Base-by-base conservation (phyloP, 176 grass and related monocot species). In the Thalia dealbata region DNA sequence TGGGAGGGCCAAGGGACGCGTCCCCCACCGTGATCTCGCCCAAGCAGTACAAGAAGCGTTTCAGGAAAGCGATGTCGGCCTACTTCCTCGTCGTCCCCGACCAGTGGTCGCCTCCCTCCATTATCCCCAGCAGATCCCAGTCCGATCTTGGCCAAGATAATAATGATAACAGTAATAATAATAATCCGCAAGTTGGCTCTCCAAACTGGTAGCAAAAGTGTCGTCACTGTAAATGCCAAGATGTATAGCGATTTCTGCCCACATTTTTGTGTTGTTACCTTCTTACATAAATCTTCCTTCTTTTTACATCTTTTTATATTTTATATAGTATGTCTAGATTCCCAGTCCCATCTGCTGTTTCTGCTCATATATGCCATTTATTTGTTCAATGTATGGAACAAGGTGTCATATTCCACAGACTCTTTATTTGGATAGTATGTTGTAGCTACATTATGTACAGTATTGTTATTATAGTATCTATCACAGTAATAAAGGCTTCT, bases 11-110 rank as follows among this genome's bases (percentile, higher is more conserved):
- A 10, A 93, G 86, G 64, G 92, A 92, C 71, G 76, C 78, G 21
- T 62, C 87, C 25, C 95, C 95, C 38, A 97, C 95, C 19, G 95
- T 97, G 35, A 75, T 97, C 84, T 97, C 95, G 30, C 95, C 95
- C 24, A 92, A 82, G 84, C 87, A 90, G 62, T 97, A 97, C 77
- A 97, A 97, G 76, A 97, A 91, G 61, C 85, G 95, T 67, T 97
- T 92, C 54, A 85, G 95, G 41, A 97, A 97, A 84, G 95, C 95
- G 7, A 97, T 97, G 95, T 86, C 95, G 24, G 87, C 87, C 7
- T 97, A 97, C 81, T 97, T 97, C 79, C 86, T 97, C 72, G 90
- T 97, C 63, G 88, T 97, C 77, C 95, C 95, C 6, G 95, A 97
- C 54, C 95, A 97, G 76, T 97, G 95, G 95, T 81, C 91, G 42